Conservation (phyloP, 1,139 yeast genomes). For the Kodamaea anthophila region DNA sequence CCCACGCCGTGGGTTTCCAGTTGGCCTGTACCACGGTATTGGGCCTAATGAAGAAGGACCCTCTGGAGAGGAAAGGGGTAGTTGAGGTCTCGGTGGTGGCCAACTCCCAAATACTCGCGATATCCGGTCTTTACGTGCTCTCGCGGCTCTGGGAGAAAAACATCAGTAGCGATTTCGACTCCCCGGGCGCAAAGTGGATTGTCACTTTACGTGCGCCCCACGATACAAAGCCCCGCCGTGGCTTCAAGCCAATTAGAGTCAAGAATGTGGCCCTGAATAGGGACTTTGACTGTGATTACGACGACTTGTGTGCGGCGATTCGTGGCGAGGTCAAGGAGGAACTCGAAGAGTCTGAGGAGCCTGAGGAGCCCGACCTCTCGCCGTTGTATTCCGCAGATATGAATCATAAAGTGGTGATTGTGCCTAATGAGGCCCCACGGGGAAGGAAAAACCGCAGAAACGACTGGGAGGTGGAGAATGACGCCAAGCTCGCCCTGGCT, state of each 20-base stretch:
- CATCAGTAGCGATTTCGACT: conserved; percentile 67
- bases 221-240: conserved; percentile 19
- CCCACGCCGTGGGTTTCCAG: conserved; percentile 79
- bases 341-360: conserved; percentile 3
- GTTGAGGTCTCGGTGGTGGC: conserved; percentile 69
- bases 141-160: conserved; percentile 63
- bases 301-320: conserved; percentile 53
- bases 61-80: too few species aligned
- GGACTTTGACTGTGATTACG: conserved; percentile 67
- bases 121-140: conserved; percentile 58
- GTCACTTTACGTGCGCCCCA: conserved; percentile 60
- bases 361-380: conserved; percentile 3
- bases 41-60: conserved; percentile 37
- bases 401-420: conserved; percentile 54
- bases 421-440: conserved; percentile 67
- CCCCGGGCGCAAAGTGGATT: conserved; percentile 69
- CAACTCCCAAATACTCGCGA: conserved; percentile 44
- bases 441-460: conserved; percentile 71
- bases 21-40: conserved; percentile 42
- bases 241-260: conserved; percentile 68
- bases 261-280: conserved; percentile 52
- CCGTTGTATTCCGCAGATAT: conserved; percentile 35
- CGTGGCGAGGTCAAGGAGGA: conserved; percentile 35
- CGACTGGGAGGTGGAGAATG: conserved; percentile 75
- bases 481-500: conserved; percentile 57